These are phyloP conservation scores for Aegilops longissima DNA, from an alignment of 176 grass and related monocot species.

Conservation along the genomic window DNA sequence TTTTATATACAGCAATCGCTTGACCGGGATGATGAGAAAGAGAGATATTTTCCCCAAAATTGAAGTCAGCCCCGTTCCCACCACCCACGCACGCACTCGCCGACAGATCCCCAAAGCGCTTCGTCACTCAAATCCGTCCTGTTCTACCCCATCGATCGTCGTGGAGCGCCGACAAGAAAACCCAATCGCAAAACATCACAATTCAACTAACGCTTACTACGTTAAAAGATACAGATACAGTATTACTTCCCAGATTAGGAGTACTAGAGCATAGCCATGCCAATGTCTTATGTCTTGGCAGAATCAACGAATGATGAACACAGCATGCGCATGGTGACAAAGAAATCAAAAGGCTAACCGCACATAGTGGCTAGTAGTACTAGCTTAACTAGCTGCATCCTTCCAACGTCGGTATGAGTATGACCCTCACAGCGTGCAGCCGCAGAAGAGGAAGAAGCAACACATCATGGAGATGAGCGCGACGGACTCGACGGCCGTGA, in stretches of 20 bases:
- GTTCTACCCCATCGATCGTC: not conserved
- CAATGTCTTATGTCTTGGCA: not conserved
- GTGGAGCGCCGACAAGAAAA: not conserved
- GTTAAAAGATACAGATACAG: too few relatives aligned
- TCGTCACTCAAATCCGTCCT: not conserved
- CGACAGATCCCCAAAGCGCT: not conserved
- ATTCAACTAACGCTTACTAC: not conserved
- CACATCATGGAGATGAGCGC: conserved; percentile 70
- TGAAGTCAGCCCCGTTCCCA: too few relatives aligned
- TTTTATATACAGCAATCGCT: not conserved
- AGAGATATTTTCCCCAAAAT: not conserved
- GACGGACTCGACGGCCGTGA: conserved; percentile 74
- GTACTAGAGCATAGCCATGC: not conserved
- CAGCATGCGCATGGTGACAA: not conserved
- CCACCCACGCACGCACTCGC: not conserved
- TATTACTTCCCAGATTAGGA: too few relatives aligned
- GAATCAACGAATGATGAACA: not conserved
- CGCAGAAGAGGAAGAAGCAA: conserved; percentile 89
- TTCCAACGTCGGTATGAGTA: not conserved
- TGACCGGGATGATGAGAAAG: not conserved
- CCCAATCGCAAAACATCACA: not conserved
- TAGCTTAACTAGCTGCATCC: not conserved
- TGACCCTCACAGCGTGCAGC: conserved; percentile 49
- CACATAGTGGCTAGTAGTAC: too few relatives aligned
- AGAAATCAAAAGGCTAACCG: not conserved